A percentile compares a stretch with the other conserved stretches of the same genome.
Evolutionary conservation across 2,329 filamentous ascomycete species (phyloP).

Genomic region (Tolypocladium ovalisporum): DNA sequence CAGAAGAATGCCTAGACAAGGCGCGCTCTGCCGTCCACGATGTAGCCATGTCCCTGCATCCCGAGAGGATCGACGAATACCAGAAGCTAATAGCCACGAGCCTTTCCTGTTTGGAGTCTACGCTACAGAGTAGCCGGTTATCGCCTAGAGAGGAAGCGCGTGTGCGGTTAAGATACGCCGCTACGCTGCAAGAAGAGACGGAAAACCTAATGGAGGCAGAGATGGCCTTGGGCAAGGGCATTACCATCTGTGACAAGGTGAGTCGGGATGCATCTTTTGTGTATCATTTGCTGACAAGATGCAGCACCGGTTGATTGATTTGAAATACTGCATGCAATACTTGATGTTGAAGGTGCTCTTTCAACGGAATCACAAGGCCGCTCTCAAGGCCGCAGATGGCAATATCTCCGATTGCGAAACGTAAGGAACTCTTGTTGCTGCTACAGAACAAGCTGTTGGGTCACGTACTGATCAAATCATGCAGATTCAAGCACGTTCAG

Average conservation of each 20-base stretch:
- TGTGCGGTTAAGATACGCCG: slow-evolving; percentile 60
- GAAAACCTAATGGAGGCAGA: slow-evolving; percentile 66
- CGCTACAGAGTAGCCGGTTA: slow-evolving; percentile 49
- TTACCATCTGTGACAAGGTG: slow-evolving; percentile 57
- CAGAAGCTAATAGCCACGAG: slow-evolving; percentile 63
- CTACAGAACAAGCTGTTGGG: background rate
- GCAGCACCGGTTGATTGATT: slow-evolving; percentile 37
- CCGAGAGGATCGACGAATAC: slow-evolving; percentile 48
- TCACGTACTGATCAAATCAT: background rate
- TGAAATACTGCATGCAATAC: slow-evolving; percentile 72
- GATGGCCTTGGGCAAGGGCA: slow-evolving; percentile 59
- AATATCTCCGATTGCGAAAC: slow-evolving; percentile 59
- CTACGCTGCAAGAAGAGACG: slow-evolving; percentile 62
- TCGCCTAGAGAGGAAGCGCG: slow-evolving; percentile 58
- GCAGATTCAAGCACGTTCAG: slow-evolving; percentile 50
- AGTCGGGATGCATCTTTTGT: background rate
- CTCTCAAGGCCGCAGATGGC: slow-evolving; percentile 59
- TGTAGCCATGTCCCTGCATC: slow-evolving; percentile 24
- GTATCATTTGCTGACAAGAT: slow-evolving; percentile 1
- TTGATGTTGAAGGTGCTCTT: slow-evolving; percentile 60
- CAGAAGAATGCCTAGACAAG: slow-evolving; percentile 63
- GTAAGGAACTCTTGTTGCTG: slow-evolving; percentile 23
- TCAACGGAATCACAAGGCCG: slow-evolving; percentile 60
- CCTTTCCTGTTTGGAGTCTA: slow-evolving; percentile 60
- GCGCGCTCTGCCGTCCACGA: slow-evolving; percentile 47